Evolutionary conservation across 768 basidiomycete genomes (phyloP).

Genomic region (Mrakia hoshinonis): DNA sequence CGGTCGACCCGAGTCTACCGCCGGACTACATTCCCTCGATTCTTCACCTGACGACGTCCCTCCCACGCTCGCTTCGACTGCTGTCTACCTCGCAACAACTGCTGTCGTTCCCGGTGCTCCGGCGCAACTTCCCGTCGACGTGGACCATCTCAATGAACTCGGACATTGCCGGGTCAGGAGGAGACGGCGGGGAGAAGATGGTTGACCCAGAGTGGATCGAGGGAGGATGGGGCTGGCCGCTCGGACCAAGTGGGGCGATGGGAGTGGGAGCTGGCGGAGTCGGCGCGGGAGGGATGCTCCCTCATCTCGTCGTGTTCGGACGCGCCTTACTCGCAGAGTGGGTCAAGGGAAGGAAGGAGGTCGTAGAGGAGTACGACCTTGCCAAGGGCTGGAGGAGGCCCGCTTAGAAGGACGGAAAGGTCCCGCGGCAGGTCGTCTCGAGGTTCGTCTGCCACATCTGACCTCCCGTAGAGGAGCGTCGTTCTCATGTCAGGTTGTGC

Average conservation of each 20-base stretch:
- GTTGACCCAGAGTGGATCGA: constrained; percentile 21
- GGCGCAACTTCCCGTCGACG: constrained; percentile 12
- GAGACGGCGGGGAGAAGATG: constrained; percentile 1
- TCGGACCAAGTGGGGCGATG: constrained; percentile 6
- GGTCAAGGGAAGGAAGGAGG: constrained; percentile 14
- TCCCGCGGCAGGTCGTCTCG: too few species aligned
- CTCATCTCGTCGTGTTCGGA: constrained; percentile 29
- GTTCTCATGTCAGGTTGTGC: too few species aligned
- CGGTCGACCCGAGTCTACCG: constrained; percentile 7
- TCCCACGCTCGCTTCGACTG: constrained; percentile 9
- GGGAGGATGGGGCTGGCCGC: constrained; percentile 20
- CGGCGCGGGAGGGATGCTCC: constrained; percentile 19
- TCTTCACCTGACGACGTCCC: background rate
- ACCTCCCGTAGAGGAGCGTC: too few species aligned
- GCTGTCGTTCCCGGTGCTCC: constrained; percentile 2
- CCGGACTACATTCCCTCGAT: constrained; percentile 23
- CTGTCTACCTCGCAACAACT: constrained; percentile 7
- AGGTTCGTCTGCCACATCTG: too few species aligned
- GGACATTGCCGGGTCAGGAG: background rate
- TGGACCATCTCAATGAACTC: constrained; percentile 10
- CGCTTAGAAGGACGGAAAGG: background rate
- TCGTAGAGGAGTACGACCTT: constrained; percentile 1
- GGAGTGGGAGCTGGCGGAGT: constrained; percentile 1
- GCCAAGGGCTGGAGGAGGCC: background rate
- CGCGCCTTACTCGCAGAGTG: constrained; percentile 24